Percentiles rank a stretch among this genome's conserved stretches.
Evolutionary conservation across 2,329 filamentous ascomycete species (phyloP).

Genomic region (Herpotrichia juniperi): DNA sequence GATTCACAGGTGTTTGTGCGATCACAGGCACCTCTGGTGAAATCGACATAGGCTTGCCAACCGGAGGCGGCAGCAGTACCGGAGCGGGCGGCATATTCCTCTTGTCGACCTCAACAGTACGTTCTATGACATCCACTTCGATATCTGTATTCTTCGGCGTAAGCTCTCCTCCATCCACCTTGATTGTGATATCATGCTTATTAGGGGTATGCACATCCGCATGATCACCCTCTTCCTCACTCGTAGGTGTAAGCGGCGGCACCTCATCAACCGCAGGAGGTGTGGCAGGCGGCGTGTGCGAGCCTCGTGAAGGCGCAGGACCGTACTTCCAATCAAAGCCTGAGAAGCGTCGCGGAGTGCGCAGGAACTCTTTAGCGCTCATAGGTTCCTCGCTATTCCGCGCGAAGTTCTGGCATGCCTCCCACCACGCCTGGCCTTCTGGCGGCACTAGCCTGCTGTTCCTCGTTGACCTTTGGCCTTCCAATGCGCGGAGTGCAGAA

Average conservation of each 20-base stretch:
- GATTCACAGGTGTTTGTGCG: constrained; percentile 12
- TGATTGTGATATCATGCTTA: constrained; percentile 9
- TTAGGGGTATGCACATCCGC: constrained; percentile 14
- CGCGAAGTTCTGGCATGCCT: constrained; percentile 34
- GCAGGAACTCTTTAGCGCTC: constrained; percentile 31
- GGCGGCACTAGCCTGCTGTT: constrained; percentile 15
- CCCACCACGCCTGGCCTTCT: constrained; percentile 31
- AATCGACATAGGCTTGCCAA: constrained; percentile 13
- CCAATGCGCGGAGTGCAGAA: constrained; percentile 17
- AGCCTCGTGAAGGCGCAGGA: constrained; percentile 9
- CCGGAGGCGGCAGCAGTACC: constrained; percentile 30
- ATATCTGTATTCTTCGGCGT: constrained; percentile 7
- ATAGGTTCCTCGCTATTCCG: constrained; percentile 32
- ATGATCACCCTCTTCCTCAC: constrained; percentile 15
- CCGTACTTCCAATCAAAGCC: constrained; percentile 33
- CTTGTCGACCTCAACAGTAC: constrained; percentile 28
- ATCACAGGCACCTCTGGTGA: constrained; percentile 23
- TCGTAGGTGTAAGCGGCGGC: constrained; percentile 24
- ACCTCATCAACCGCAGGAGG: constrained; percentile 28
- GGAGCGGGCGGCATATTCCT: constrained; percentile 25
- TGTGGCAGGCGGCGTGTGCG: constrained; percentile 12
- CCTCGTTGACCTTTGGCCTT: constrained; percentile 14
- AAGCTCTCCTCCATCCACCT: constrained; percentile 6
- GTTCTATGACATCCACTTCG: constrained; percentile 30
- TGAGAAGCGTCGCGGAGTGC: constrained; percentile 30